Conservation (phyloP, 2,329 filamentous ascomycete species). For the Monosporascus sp. region DNA sequence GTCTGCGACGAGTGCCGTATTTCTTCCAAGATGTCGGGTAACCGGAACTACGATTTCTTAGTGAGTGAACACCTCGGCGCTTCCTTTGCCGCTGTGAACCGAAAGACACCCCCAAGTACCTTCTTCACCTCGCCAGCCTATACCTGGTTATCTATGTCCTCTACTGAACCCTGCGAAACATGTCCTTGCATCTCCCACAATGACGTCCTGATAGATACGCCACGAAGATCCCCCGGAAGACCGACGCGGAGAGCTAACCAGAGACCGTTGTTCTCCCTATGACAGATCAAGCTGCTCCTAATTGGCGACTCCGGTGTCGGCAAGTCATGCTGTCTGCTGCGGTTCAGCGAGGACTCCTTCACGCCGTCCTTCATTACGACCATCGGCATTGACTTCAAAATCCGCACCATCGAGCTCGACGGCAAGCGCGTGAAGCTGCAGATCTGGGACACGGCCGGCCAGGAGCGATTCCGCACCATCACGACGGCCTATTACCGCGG, state of each 20-base stretch:
- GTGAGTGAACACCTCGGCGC: conserved; percentile 49
- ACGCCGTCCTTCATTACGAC: conserved; percentile 98
- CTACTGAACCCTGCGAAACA: neutral
- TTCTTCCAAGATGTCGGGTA: conserved; percentile 73
- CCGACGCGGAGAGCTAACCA: conserved; percentile 8
- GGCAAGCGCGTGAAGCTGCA: conserved; percentile 98
- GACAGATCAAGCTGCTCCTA: conserved; percentile 89
- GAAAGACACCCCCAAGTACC: neutral
- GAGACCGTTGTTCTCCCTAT: conserved; percentile 4
- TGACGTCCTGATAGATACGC: no score
- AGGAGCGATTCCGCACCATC: conserved; percentile 97
- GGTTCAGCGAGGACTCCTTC: conserved; percentile 96
- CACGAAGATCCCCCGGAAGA: neutral
- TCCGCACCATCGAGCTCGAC: conserved; percentile 96
- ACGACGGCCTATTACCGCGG: conserved; percentile 98
- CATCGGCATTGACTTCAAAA: conserved; percentile 99
- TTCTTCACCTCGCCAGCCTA: no score
- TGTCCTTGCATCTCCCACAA: neutral
- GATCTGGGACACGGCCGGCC: conserved; percentile 98
- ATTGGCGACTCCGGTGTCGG: conserved; percentile 96
- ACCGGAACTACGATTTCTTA: conserved; percentile 98
- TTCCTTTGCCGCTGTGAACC: conserved; percentile 13
- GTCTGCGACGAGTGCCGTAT: conserved; percentile 16
- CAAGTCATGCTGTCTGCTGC: conserved; percentile 93
- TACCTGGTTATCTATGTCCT: neutral